Evolutionary conservation across 257 asterid species (phyloP), one percentile per base, ranked within the genome.

Genomic region (Scutellaria baicalensis): DNA sequence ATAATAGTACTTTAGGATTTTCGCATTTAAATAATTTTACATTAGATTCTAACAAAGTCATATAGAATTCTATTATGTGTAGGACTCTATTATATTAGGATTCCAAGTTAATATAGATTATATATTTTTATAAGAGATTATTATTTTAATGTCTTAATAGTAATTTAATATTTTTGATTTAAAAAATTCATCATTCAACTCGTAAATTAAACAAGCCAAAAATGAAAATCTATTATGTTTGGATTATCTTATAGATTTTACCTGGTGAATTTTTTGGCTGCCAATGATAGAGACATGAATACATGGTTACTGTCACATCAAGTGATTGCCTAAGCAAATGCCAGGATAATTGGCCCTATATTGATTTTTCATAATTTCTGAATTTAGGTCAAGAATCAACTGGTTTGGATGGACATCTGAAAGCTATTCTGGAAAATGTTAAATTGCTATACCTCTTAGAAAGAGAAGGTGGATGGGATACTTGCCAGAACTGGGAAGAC

Each of bases 381-480:
- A 77, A 59, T 75, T 47, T 67, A 94, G 97, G 90, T 72, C 79
- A 81, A 60, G 79, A 82, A 36, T 72, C 77, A 48, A 45, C 59
- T 20, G 84, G 75, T 48, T 75, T 94, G 81, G 96, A 94, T 76
- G 77, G 78, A 44, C 96, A 88, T 77, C 78, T 91, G 72, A 88
- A 73, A 80, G 69, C 85, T 61, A 89, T 94, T 76, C 78, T 94
- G 51, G 97, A 88, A 84, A 89, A 88, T 73, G 95, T 94, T 42
- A 94, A 91, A 72, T 79, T 94, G 60, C 79, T 86, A 14, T 91
- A 94, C 81, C 97, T 94, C 74, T 71, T 94, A 82, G 96, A 94
- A 84, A 87, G 99, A 81, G 97, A 94, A 86, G 97, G 99, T 59
- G 95, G 97, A 31, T 91, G 94, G 93, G 99, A 86, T 75, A 60